Evolutionary conservation across 106 monocot genomes (phyloP).

Genomic region (Dioscorea alata): DNA sequence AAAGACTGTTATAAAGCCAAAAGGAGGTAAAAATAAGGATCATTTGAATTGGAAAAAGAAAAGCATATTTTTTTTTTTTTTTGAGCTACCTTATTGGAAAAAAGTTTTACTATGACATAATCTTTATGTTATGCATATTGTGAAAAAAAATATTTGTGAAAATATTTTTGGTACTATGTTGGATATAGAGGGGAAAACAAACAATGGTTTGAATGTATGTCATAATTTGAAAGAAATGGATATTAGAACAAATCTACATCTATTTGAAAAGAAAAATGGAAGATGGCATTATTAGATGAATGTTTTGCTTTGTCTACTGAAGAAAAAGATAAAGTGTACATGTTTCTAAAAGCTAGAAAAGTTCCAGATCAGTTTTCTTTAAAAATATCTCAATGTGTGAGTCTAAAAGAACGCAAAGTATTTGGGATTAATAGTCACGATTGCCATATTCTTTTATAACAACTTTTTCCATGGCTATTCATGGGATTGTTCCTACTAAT

Average conservation of each 20-base stretch:
- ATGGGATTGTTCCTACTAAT: no score
- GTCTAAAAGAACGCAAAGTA: slow-evolving; percentile 1
- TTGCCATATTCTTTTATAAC: slow-evolving; percentile 11
- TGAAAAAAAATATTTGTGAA: background rate
- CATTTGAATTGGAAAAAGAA: slow-evolving; percentile 1
- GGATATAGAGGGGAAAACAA: slow-evolving; percentile 5
- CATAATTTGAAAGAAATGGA: slow-evolving; percentile 1
- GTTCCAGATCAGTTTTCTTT: background rate
- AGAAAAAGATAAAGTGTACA: background rate
- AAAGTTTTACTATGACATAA: slow-evolving; percentile 4
- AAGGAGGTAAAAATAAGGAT: no score
- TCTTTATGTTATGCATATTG: slow-evolving; percentile 20
- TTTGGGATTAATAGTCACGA: slow-evolving; percentile 13
- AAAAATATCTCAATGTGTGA: no score
- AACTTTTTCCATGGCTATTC: no score
- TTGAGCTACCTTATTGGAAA: slow-evolving; percentile 7
- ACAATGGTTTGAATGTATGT: slow-evolving; percentile 1
- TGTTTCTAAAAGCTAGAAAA: background rate
- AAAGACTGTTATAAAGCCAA: no score
- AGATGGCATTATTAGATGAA: background rate
- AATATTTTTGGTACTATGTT: slow-evolving; percentile 11
- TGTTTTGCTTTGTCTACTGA: background rate
- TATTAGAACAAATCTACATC: slow-evolving; percentile 3
- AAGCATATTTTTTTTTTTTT: slow-evolving; percentile 8
- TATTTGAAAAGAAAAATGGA: background rate